phyloP scores from a whole-genome alignment of 1,284 basidiomycete genomes.

The Bjerkandera adusta region DNA sequence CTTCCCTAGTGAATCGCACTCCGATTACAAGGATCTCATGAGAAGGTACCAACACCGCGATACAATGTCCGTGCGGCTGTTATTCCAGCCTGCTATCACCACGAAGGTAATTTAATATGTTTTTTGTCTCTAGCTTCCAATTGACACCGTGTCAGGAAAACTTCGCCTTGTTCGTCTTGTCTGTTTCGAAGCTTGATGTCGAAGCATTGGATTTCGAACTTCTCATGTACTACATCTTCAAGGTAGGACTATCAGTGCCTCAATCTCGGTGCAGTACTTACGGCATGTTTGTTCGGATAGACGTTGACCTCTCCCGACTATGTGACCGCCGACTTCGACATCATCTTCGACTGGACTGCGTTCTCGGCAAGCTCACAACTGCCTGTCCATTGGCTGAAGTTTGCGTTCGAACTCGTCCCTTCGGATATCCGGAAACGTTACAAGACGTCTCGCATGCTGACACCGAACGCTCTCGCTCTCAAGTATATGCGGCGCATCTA shows the following conservation, averaged over 20 bases:
- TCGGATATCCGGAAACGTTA: conserved; percentile 60
- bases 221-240: conserved; percentile 81
- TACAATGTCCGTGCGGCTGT: conserved; percentile 57
- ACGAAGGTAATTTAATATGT: conserved; percentile 38
- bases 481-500: conserved; percentile 75
- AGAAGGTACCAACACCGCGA: conserved; percentile 60
- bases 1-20: conserved; percentile 50
- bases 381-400: conserved; percentile 81
- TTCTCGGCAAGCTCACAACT: conserved; percentile 78
- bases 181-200: conserved; percentile 70
- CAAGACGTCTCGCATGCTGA: conserved; percentile 66
- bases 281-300: too few relatives aligned
- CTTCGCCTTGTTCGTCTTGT: conserved; percentile 58
- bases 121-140: not conserved
- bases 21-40: conserved; percentile 70
- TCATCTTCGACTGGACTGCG: conserved; percentile 82
- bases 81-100: conserved; percentile 64
- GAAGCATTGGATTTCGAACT: conserved; percentile 86
- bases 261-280: too few relatives aligned
- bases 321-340: conserved; percentile 56
- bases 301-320: conserved; percentile 43
- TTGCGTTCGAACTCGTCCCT: conserved; percentile 78
- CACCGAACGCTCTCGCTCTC: conserved; percentile 75
- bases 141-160: conserved; percentile 38
- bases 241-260: conserved; percentile 38